A percentile compares a stretch with the other conserved stretches of the same genome.
phyloP scores from a whole-genome alignment of 169 alveolate genomes.

The Eimeria maxima region DNA sequence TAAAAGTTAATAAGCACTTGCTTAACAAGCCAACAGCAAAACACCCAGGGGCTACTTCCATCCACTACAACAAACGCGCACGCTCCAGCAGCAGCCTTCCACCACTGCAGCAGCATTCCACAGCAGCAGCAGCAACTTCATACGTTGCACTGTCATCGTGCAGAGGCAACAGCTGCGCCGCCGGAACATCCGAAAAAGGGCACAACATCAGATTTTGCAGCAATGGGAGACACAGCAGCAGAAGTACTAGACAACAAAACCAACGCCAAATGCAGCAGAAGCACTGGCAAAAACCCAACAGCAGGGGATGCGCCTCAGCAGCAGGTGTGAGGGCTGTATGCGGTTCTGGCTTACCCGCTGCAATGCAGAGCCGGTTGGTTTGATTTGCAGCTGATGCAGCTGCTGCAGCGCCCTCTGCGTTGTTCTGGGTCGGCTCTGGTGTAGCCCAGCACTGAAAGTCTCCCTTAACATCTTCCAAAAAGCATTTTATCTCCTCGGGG shows the following conservation, averaged over 20 bases:
- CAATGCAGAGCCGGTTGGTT: background rate
- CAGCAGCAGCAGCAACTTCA: background rate
- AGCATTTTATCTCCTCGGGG: slow-evolving; percentile 21
- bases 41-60: background rate
- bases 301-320: background rate
- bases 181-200: background rate
- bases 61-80: background rate
- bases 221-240: background rate
- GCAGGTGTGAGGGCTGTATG: background rate
- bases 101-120: slow-evolving; percentile 11
- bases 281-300: background rate
- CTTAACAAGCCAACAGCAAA: background rate
- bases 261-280: background rate
- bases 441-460: slow-evolving; percentile 53
- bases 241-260: background rate
- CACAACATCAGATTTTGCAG: background rate
- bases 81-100: background rate
- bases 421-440: background rate
- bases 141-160: background rate
- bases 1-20: background rate
- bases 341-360: slow-evolving; percentile 34
- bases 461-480: background rate
- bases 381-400: background rate
- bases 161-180: background rate
- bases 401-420: slow-evolving; percentile 12